A percentile compares a stretch with the other conserved stretches of the same genome.
Conservation (phyloP, 495 filamentous ascomycete species). For the Annulohypoxylon maeteangense region DNA sequence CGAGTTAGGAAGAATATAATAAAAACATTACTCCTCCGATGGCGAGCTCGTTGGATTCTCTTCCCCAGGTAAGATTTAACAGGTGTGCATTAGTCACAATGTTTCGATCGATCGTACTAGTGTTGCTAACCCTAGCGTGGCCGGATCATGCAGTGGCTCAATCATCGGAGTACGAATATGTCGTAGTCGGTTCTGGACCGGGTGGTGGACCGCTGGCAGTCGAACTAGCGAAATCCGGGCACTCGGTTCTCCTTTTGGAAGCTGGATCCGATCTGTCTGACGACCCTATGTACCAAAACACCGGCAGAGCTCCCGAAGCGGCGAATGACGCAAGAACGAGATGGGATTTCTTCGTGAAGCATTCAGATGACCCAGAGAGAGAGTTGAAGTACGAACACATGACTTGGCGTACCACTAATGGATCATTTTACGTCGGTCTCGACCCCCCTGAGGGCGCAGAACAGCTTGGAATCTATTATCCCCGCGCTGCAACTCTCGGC, state of each 20-base stretch:
- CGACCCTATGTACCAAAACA: conserved; percentile 46
- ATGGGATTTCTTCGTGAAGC: conserved; percentile 59
- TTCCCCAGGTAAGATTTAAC: background rate
- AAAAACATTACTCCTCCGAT: background rate
- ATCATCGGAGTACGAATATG: conserved; percentile 60
- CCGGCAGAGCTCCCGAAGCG: conserved; percentile 24
- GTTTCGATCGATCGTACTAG: conserved; percentile 10
- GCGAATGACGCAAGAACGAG: conserved; percentile 47
- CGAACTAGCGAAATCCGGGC: conserved; percentile 63
- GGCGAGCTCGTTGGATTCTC: background rate
- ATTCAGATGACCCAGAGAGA: conserved; percentile 51
- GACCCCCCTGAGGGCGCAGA: conserved; percentile 49
- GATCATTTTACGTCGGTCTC: conserved; percentile 53
- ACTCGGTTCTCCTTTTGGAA: conserved; percentile 66
- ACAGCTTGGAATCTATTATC: conserved; percentile 50
- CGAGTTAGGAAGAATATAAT: background rate
- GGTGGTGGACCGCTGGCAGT: conserved; percentile 68
- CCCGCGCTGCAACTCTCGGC: conserved; percentile 47
- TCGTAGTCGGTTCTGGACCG: conserved; percentile 68
- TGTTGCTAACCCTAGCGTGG: conserved; percentile 10
- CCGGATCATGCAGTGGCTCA: conserved; percentile 29
- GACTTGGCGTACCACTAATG: conserved; percentile 49
- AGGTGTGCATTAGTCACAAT: background rate
- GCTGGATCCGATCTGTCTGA: conserved; percentile 66
- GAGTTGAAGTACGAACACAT: conserved; percentile 50